Conservation (phyloP, 2,329 filamentous ascomycete genomes). For the Claviceps fusiformis region DNA sequence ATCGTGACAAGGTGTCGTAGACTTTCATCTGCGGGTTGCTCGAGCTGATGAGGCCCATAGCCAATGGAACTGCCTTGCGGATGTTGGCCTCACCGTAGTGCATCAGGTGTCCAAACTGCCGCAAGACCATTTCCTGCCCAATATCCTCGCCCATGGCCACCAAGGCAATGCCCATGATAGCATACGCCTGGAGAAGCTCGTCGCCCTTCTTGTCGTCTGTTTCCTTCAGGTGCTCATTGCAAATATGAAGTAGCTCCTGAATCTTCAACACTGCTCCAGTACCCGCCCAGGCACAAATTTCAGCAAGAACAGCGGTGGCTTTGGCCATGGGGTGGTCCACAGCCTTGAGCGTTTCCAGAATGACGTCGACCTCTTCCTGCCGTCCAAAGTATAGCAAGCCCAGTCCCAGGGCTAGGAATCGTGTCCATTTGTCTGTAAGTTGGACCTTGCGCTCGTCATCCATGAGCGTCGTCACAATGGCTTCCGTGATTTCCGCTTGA, state of each 20-base stretch:
- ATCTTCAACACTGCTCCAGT: constrained; percentile 95
- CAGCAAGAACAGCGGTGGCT: constrained; percentile 84
- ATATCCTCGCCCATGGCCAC: constrained; percentile 98
- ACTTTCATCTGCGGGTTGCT: constrained; percentile 99
- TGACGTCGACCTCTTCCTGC: constrained; percentile 97
- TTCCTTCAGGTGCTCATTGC: constrained; percentile 93
- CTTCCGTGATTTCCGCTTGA: constrained; percentile 79
- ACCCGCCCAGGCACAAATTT: constrained; percentile 96
- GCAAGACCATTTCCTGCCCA: constrained; percentile 95
- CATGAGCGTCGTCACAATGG: constrained; percentile 82
- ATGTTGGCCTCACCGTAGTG: constrained; percentile 98
- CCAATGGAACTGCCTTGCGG: constrained; percentile 84
- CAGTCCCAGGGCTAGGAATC: constrained; percentile 88
- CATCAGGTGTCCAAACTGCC: constrained; percentile 97
- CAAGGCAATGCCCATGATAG: constrained; percentile 82
- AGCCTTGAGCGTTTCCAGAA: constrained; percentile 89
- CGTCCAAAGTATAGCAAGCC: constrained; percentile 91
- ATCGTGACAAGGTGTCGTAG: constrained; percentile 92
- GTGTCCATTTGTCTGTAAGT: constrained; percentile 95
- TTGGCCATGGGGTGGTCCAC: constrained; percentile 96
- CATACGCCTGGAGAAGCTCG: constrained; percentile 89
- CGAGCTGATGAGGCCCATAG: constrained; percentile 91
- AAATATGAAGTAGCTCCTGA: constrained; percentile 92
- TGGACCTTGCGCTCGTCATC: constrained; percentile 86
- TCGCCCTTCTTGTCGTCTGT: constrained; percentile 91